Evolutionary conservation across 371 early-diverging fungal genomes (phyloP), one percentile per base, ranked within the genome.

Genomic region (Mortierella sp.): DNA sequence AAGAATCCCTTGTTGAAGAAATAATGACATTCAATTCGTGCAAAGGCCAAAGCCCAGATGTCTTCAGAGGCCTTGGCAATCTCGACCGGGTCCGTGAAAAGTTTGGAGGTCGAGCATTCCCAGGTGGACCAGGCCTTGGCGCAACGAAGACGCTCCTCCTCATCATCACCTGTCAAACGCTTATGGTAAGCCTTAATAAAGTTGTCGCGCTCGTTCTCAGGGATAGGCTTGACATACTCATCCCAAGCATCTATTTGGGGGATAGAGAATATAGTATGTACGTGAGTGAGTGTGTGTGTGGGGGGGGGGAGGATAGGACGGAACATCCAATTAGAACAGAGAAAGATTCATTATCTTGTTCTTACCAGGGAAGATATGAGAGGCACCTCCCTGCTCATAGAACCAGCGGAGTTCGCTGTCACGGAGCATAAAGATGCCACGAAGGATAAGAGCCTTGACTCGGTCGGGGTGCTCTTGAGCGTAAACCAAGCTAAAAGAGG

Each of bases 1-100:
- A 91, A 90, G 80, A 89, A 91, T 0, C 92, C 90, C 64, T 86
- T 85, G 86, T 90, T 88, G 76, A 84, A 71, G 59, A 90, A 90
- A 81, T 79, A 89, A 72, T 89, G 89, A 74, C 86, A 88, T 66
- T 87, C 90, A 63, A 91, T 91, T 43, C 91, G 82, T 12, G 92
- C 90, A 79, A 91, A 91, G 29, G 85, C 86, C 46, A 89, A 70
- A 1, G 90, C 82, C 86, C 87, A 91, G n/a, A 72, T 81, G 61
- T 86, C 87, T 58, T 86, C 75, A 16, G 86, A 82, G 7, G 86
- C 90, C 67, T 84, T 87, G 64, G 76, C 81, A 45, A 91, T 68
- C 57, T 82, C 81, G 12, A 72, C 82, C 9, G 81, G 82, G 67
- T 88, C 87, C 28, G 81, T 76, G 46, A 72, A 73, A n/a, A 89